Base-by-base conservation (phyloP, 352 stramenopile species). In the Pythium rhizo-oryzae region DNA sequence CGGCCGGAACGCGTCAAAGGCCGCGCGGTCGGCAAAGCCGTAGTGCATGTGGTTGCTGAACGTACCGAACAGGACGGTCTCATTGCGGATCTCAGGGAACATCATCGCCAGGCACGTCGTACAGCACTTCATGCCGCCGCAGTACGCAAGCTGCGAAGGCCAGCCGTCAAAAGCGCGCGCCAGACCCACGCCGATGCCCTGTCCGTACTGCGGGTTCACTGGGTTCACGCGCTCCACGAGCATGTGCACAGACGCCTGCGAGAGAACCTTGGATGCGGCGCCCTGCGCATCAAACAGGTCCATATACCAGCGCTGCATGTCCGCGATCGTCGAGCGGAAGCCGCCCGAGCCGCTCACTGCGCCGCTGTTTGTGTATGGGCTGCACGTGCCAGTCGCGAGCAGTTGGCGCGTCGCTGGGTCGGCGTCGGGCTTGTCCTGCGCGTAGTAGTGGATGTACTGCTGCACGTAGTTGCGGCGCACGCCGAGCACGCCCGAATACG, bases 281-380 rank as follows among this genome's bases (percentile, higher is more conserved):
- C 80, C 82, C 18, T 66, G 73, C 8, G 72, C 61, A 33, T 82
- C 67, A 25, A 91, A 89, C 4, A 91, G 70, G 50, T 91, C 82
- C n/a, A 74, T 69, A 64, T 87, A 91, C 54, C 85, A 71, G 41
- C 72, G 75, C 55, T 89, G 79, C 79, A 89, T 89, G 51, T 89
- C 82, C 18, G 84, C 79, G 11, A 65, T 64, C 1, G 79, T 88
- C 19, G 79, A 87, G 30, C 79, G 70, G 4, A 91, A 46, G 0
- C 82, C 82, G 12, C 80, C 66, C 0, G 79, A 56, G 2, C 72
- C 77, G 52, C 65, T 80, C 24, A 71, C 61, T 15, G 67, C 75
- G 33, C 43, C 79, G 52, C 65, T 74, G 57, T 64, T 82, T 46
- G 68, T 53, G 23, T 81, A 82, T 37, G 82, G 71, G 3, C 69